Evolutionary conservation across 257 asterid genomes (phyloP).

Genomic region (Solanum sitiens): DNA sequence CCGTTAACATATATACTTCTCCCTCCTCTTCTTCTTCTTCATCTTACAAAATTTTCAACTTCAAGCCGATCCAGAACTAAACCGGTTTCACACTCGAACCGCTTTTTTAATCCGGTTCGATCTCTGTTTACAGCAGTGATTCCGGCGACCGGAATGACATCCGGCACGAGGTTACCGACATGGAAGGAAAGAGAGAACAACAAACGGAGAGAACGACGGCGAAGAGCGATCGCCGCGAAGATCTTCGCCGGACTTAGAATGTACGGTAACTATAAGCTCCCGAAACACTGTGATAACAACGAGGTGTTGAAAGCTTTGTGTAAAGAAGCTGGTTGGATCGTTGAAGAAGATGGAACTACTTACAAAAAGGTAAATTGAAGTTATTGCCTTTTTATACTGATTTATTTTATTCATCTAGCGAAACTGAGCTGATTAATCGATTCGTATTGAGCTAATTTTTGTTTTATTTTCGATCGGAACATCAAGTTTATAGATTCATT

Average conservation of each 20-base stretch:
- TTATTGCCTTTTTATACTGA: not conserved
- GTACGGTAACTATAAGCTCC: constrained; percentile 88
- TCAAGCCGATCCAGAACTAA: not conserved
- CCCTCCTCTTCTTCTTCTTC: not conserved
- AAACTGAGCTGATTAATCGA: not conserved
- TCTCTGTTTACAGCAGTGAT: not conserved
- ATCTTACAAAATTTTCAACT: not conserved
- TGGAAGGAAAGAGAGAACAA: constrained; percentile 98
- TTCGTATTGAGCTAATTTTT: not conserved
- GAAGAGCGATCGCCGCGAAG: constrained; percentile 94
- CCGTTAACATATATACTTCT: not conserved
- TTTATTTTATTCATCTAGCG: not conserved
- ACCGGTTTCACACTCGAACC: not conserved
- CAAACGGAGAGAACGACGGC: constrained; percentile 89
- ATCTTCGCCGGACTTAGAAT: constrained; percentile 80
- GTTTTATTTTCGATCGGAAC: not conserved
- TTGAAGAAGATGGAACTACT: constrained; percentile 88
- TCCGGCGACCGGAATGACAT: constrained; percentile 32
- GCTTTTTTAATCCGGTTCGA: not conserved
- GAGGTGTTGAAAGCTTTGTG: constrained; percentile 87
- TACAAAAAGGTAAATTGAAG: constrained; percentile 51
- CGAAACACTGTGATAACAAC: constrained; percentile 93
- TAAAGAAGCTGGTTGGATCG: constrained; percentile 94
- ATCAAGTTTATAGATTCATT: not conserved
- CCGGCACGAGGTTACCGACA: constrained; percentile 81